phyloP scores from a whole-genome alignment of 495 filamentous ascomycete genomes.

The Amniculicola lignicola region DNA sequence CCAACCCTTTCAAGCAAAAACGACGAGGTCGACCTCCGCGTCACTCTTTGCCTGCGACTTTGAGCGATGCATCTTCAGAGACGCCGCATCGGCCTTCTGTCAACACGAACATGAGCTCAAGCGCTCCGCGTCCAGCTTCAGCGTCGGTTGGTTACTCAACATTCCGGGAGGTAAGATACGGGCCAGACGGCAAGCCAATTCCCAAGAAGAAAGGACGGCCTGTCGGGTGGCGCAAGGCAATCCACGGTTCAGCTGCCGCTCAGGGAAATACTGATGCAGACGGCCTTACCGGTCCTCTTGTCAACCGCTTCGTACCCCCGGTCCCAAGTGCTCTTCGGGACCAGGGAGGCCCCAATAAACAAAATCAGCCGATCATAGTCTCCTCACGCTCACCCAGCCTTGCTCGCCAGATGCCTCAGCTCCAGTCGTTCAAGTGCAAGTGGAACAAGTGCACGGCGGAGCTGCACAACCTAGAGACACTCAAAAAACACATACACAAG shows the following conservation, averaged over 20 bases:
- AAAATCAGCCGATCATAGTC: slow-evolving; percentile 13
- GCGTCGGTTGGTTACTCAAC: slow-evolving; percentile 35
- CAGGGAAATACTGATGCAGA: slow-evolving; percentile 8
- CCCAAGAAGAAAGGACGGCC: slow-evolving; percentile 45
- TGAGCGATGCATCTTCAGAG: background rate
- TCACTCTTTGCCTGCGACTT: slow-evolving; percentile 12
- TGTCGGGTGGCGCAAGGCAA: slow-evolving; percentile 43
- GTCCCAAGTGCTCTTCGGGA: slow-evolving; percentile 25
- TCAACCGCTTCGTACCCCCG: slow-evolving; percentile 5
- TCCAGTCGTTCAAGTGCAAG: slow-evolving; percentile 55
- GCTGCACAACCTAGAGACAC: slow-evolving; percentile 69
- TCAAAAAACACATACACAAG: slow-evolving; percentile 64
- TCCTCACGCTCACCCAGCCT: slow-evolving; percentile 26
- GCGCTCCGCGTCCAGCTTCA: slow-evolving; percentile 20
- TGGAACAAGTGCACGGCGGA: slow-evolving; percentile 67
- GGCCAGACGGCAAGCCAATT: slow-evolving; percentile 31
- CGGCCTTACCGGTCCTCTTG: slow-evolving; percentile 2
- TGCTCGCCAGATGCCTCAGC: slow-evolving; percentile 24
- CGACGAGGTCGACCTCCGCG: slow-evolving; percentile 27
- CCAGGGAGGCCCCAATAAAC: slow-evolving; percentile 2
- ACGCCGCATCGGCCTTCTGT: background rate
- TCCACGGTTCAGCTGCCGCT: slow-evolving; percentile 33
- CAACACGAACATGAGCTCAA: slow-evolving; percentile 11
- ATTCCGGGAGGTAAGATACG: slow-evolving; percentile 26
- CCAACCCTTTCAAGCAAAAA: slow-evolving; percentile 25